A percentile compares a stretch with the other conserved stretches of the same genome.
Conservation (phyloP, 305 asterid genomes). For the Plantago coronopus region DNA sequence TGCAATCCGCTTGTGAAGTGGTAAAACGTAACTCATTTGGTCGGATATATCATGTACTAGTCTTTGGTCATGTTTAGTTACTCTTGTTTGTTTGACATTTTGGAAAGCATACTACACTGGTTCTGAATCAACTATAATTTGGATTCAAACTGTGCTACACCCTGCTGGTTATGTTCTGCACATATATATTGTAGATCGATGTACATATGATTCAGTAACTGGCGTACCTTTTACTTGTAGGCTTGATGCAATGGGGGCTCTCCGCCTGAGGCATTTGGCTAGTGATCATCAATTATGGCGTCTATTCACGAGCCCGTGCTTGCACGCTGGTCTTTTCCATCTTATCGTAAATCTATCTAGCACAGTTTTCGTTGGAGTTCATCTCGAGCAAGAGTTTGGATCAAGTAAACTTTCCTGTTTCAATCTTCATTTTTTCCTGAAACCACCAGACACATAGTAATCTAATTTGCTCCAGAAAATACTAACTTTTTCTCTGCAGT, state of each 20-base stretch:
- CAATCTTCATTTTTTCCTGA: not conserved
- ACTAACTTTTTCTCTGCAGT: conserved; percentile 38
- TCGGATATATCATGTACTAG: too few species aligned
- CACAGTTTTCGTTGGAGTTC: conserved; percentile 67
- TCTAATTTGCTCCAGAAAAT: not conserved
- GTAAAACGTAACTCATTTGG: too few species aligned
- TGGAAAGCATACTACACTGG: too few species aligned
- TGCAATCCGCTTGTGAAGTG: not conserved
- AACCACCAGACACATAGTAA: not conserved
- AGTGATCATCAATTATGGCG: conserved; percentile 64
- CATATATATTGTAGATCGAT: too few species aligned
- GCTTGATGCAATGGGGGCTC: conserved; percentile 70
- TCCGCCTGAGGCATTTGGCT: conserved; percentile 47
- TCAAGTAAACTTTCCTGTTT: conserved; percentile 41
- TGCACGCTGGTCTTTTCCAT: conserved; percentile 83
- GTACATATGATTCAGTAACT: not conserved
- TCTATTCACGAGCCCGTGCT: conserved; percentile 64
- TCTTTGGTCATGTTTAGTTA: too few species aligned
- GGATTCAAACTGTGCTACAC: too few species aligned
- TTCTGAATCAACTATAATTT: too few species aligned
- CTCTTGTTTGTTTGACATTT: too few species aligned
- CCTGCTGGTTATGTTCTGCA: too few species aligned
- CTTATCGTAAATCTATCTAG: conserved; percentile 57
- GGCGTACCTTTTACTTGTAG: conserved; percentile 28
- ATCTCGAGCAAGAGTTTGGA: conserved; percentile 89